phyloP scores from a whole-genome alignment of 768 basidiomycete genomes.

The Suillus alpinus region DNA sequence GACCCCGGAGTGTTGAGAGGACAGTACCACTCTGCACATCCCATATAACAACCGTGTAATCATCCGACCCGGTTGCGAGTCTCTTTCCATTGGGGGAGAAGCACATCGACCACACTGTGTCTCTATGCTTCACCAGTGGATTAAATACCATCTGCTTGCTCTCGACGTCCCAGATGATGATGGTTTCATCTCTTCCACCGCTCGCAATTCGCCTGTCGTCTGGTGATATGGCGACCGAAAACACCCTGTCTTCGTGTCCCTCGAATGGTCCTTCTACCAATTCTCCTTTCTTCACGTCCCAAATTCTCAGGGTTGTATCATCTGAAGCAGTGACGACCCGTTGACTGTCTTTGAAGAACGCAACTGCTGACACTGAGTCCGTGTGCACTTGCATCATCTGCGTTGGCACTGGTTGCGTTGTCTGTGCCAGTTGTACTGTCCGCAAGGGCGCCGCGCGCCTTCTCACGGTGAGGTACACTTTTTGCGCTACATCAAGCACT shows the following conservation, averaged over 20 bases:
- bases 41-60: neutral
- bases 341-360: neutral
- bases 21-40: neutral
- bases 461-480: neutral
- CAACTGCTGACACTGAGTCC: neutral
- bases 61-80: neutral
- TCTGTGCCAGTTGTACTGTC: too few species aligned
- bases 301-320: neutral
- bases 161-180: neutral
- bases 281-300: neutral
- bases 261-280: neutral
- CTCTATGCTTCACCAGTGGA: neutral
- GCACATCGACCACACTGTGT: neutral
- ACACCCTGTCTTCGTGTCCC: neutral
- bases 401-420: neutral
- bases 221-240: neutral
- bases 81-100: neutral
- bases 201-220: neutral
- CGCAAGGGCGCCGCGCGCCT: neutral
- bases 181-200: neutral
- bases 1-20: neutral
- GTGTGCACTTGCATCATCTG: neutral
- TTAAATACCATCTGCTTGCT: neutral
- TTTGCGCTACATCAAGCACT: neutral
- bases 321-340: neutral